A percentile compares a stretch with the other conserved stretches of the same genome.
Conservation (phyloP, 2,329 filamentous ascomycete species). For the Byssochlamys sp. region DNA sequence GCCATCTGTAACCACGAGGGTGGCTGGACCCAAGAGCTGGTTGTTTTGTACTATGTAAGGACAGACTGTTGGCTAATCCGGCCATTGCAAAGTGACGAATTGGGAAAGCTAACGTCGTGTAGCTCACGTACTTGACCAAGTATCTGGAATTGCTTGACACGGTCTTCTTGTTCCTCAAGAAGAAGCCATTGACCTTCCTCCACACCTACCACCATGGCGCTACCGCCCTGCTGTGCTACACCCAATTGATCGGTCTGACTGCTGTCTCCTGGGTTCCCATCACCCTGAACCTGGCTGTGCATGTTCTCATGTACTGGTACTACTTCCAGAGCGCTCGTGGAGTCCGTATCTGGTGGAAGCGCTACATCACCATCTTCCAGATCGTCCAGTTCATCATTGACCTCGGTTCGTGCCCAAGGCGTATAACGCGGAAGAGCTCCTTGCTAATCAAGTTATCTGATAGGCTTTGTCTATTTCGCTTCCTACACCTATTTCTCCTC, state of each 20-base stretch:
- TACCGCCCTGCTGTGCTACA: constrained; percentile 94
- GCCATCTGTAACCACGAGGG: constrained; percentile 68
- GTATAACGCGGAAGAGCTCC: constrained; percentile 5
- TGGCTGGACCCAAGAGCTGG: constrained; percentile 87
- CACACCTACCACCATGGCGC: constrained; percentile 98
- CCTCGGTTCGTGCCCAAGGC: constrained; percentile 55
- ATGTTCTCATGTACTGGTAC: constrained; percentile 99
- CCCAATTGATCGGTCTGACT: constrained; percentile 84
- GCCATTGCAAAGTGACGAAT: background rate
- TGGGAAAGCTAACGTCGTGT: constrained; percentile 28
- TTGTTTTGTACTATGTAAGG: constrained; percentile 92
- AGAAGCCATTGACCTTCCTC: constrained; percentile 97
- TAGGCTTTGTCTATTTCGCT: constrained; percentile 95
- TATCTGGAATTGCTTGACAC: constrained; percentile 93
- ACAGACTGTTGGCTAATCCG: background rate
- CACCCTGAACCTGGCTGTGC: constrained; percentile 80
- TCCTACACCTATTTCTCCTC: constrained; percentile 98
- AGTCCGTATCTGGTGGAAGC: constrained; percentile 97
- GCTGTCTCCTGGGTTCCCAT: constrained; percentile 93
- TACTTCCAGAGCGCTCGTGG: constrained; percentile 98
- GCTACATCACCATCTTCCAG: constrained; percentile 96
- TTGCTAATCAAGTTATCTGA: constrained; percentile 9
- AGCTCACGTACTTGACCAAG: constrained; percentile 98
- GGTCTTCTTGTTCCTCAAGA: constrained; percentile 95
- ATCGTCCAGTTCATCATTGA: constrained; percentile 96